Evolutionary conservation across 148 eudicot species (phyloP), one percentile per base, ranked within the genome.

Genomic region (Chenopodium suecicum): DNA sequence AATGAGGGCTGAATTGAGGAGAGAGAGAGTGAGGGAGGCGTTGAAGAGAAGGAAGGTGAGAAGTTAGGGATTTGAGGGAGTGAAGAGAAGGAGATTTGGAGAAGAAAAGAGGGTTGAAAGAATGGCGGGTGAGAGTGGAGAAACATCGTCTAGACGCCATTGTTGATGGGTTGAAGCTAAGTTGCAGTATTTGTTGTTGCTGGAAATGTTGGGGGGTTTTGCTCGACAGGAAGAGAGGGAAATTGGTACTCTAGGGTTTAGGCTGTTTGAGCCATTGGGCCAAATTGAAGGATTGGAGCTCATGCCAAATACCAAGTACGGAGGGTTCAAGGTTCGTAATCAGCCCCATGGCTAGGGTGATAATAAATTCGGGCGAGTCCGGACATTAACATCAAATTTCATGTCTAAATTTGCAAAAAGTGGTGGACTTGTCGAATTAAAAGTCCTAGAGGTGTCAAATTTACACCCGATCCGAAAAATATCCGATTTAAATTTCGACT

Each of bases 81-180:
- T 76, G 86, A 67, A 75, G 63, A 74, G 82, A 65, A 2, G 68
- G 70, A 2, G 87, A 34, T 73, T 80, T 83, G 7, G 78, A 27
- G 70, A 75, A 85, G 69, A n/a, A 83, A 58, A 2, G 71, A 58
- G 1, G 71, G 62, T 56, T 56, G 62, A 16, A 32, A 41, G 72
- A 70, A 62, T 82, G 88, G 82, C 88, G 90, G 32, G 75, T 68
- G 22, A 88, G 71, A 54, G 82, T 25, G 54, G 60, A 82, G 78
- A 88, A 25, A 20, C 56, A 77, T 77, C 88, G 77, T 74, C 86
- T 73, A 27, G 22, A 85, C 88, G 90, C 90, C 90, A 88, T 88
- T 84, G 86, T 70, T 79, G 81, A 4, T 65, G 84, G 2, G 46
- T 47, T 56, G 13, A 47, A 37, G 11, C 16, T 23, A 20, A 75